Evolutionary conservation across 176 grass and related monocot genomes (phyloP).

Genomic region (Elaeis guineensis): DNA sequence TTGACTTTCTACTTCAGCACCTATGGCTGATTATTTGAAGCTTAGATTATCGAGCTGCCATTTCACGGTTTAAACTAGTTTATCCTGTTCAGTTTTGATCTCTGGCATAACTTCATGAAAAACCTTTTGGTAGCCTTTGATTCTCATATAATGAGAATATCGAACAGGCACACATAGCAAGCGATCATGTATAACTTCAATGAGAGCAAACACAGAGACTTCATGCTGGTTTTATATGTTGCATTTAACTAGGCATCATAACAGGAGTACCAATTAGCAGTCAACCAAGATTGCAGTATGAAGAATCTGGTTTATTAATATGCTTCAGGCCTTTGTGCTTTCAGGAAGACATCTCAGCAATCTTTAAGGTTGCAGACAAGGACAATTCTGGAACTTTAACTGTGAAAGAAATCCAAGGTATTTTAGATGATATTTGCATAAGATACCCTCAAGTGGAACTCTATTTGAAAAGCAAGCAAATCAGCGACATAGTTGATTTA

Average conservation of each 20-base stretch:
- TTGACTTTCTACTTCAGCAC: too few relatives aligned
- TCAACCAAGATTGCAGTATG: too few relatives aligned
- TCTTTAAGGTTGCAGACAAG: conserved; percentile 94
- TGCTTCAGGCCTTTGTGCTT: background rate
- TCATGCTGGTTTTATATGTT: too few relatives aligned
- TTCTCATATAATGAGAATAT: too few relatives aligned
- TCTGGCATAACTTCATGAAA: background rate
- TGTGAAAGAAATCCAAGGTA: conserved; percentile 87
- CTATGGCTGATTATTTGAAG: too few relatives aligned
- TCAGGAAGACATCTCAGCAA: conserved; percentile 88
- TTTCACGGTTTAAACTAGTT: background rate
- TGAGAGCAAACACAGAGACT: too few relatives aligned
- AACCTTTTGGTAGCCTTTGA: too few relatives aligned
- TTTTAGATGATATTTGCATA: conserved; percentile 38
- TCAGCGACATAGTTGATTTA: conserved; percentile 60
- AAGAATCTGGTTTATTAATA: background rate
- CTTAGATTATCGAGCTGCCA: too few relatives aligned
- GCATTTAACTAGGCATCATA: too few relatives aligned
- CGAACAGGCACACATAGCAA: too few relatives aligned
- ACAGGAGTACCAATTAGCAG: too few relatives aligned
- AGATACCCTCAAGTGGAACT: conserved; percentile 94
- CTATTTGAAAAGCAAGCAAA: conserved; percentile 90
- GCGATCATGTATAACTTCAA: too few relatives aligned
- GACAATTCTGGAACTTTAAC: conserved; percentile 98
- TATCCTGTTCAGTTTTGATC: background rate